Base-by-base conservation (phyloP, 108 stramenopile species). In the Cyclotella baltica region DNA sequence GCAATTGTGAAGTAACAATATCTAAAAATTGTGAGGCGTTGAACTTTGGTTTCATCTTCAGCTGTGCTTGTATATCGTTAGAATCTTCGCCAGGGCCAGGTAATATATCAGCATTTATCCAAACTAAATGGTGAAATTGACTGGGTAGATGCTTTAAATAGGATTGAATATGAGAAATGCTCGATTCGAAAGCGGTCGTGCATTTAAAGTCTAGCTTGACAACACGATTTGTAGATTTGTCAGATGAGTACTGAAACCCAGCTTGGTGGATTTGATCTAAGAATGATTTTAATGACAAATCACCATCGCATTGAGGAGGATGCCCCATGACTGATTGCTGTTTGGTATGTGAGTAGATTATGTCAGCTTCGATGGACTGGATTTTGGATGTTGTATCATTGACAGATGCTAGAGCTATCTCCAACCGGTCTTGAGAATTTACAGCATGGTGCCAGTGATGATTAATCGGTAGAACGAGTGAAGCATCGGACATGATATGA, bases 121-220 rank as follows among this genome's bases (percentile, higher is more conserved):
- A 75, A 29, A 75, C 64, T 1, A 27, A 36, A 66, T 56, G 40
- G 67, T 64, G 65, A 43, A 67, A 50, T 1, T 10, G 29, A 19
- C 16, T n/a, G 8, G 74, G 55, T 1, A 75, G 16, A 10, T 66
- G 25, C 19, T 66, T 43, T n/a, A 75, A 22, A 31, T 75, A 75
- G 1, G 37, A 33, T 43, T 67, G n/a, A 15, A 75, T 34, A 3
- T 58, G 29, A 35, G 38, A 27, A 2, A 75, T 36, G 46, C 50
- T 66, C 4, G 74, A 43, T 65, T 75, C 25, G 36, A 75, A 53
- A 18, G 74, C 58, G 30, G 25, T 56, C 65, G 57, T 75, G 28
- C 64, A 75, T 37, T 75, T 75, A 38, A 75, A 75, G 65, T 75
- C 74, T 29, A 75, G 65, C 51, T 75, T 75, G 52, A 67, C 64